A percentile compares a stretch with the other conserved stretches of the same genome.
phyloP scores from a whole-genome alignment of 768 basidiomycete species.

The Gautieria morchelliformis region DNA sequence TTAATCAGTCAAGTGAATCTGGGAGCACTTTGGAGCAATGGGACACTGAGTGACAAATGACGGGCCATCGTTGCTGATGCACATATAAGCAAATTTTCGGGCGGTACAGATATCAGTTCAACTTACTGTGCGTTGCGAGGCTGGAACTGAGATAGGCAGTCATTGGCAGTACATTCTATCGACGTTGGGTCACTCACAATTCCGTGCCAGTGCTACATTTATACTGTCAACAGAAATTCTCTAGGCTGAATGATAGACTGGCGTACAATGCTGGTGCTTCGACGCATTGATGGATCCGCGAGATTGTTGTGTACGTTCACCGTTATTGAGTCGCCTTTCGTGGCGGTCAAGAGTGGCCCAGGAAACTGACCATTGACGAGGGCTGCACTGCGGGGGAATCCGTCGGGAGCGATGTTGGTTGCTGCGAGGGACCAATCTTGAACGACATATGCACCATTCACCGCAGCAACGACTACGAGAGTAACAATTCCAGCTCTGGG shows the following conservation, averaged over 20 bases:
- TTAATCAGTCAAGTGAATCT: neutral
- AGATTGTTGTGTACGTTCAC: slow-evolving; percentile 39
- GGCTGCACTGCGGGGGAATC: slow-evolving; percentile 32
- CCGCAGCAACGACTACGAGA: no score
- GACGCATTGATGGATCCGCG: slow-evolving; percentile 36
- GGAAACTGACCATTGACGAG: slow-evolving; percentile 34
- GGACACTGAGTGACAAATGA: slow-evolving; percentile 34
- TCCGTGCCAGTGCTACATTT: slow-evolving; percentile 6
- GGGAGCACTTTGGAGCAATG: slow-evolving; percentile 16
- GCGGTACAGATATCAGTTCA: neutral
- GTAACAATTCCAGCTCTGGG: no score
- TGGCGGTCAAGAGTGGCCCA: slow-evolving; percentile 32
- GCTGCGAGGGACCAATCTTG: no score
- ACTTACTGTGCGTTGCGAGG: slow-evolving; percentile 3
- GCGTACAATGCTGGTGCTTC: slow-evolving; percentile 40
- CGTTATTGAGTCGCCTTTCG: slow-evolving; percentile 30
- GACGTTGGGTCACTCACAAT: neutral
- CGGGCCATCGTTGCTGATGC: slow-evolving; percentile 2
- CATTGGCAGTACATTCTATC: no score
- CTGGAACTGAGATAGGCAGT: neutral
- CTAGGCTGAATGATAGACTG: no score
- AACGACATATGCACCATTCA: no score
- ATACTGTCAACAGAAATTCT: neutral
- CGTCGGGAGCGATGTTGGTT: slow-evolving; percentile 37
- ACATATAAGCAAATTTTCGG: neutral